These are phyloP conservation scores for Kodamaea suecica DNA, from an alignment of 1,139 yeast genomes.

Conservation along the genomic window DNA sequence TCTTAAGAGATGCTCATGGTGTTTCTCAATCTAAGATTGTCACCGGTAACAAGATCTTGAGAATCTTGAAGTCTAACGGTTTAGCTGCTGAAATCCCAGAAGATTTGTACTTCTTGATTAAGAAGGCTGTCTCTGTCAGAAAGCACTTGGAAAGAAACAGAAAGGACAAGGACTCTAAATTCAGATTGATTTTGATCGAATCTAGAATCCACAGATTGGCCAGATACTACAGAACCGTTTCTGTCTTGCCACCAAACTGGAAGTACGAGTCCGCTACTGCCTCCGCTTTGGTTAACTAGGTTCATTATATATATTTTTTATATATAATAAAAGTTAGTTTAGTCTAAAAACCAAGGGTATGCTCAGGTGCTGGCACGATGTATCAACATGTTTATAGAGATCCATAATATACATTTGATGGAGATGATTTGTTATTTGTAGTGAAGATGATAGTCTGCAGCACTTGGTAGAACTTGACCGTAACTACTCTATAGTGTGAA, in stretches of 20 bases:
- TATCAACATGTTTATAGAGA: no score
- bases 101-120: constrained; percentile 97
- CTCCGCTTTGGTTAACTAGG: constrained; percentile 97
- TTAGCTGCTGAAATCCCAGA: constrained; percentile 99
- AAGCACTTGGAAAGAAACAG: constrained; percentile 99
- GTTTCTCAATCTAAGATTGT: constrained; percentile 96
- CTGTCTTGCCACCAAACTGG: constrained; percentile 99
- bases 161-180: constrained; percentile 99
- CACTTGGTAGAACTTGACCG: no score
- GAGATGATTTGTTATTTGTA: no score
- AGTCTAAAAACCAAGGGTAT: neutral
- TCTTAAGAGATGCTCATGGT: constrained; percentile 99
- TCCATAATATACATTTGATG: no score
- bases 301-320: constrained; percentile 12
- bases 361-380: no score
- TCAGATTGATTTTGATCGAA: constrained; percentile 99
- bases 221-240: constrained; percentile 99
- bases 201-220: constrained; percentile 99
- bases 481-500: no score
- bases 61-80: constrained; percentile 99
- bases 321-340: neutral
- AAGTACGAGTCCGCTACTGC: constrained; percentile 99
- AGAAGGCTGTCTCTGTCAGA: constrained; percentile 99
- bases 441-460: no score
- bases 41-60: constrained; percentile 99